Evolutionary conservation across 345 rosid species (phyloP), one percentile per base, ranked within the genome.

Genomic region (Eucalyptus cloeziana): DNA sequence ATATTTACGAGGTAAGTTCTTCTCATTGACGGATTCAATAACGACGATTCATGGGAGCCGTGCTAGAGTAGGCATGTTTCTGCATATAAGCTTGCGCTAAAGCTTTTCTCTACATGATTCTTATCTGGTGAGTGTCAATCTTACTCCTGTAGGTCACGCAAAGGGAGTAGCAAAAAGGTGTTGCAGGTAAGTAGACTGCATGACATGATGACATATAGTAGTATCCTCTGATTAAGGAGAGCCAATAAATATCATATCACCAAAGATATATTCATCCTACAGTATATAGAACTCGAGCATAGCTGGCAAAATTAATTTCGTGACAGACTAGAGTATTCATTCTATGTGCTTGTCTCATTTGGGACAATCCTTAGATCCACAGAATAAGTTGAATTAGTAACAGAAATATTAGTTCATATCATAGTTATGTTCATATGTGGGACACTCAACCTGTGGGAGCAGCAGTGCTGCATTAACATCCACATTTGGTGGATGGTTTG

Each of bases 1-100:
- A 91, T 91, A 91, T 96, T 91, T 97, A 97, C 96, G 92, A 45
- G 96, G 99, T 97, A 11, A 76, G 85, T 40, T 13, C 45, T 76
- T 76, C 30, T 3, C 27, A 76, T 76, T 6, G 47, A 76, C 2
- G 4, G 30, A 76, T 76, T 22, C 47, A 2, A 21, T 40, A 40
- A 40, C 6, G 8, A 76, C 0, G 45, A 76, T 76, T 11, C 16
- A 40, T 76, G 85, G 47, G 15, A 76, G 47, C 85, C 5, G 80
- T 69, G 44, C 44, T 40, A 76, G 47, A 76, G 43, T 76, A 40
- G 85, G 9, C 85, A 40, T 40, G 85, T 37, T 76, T 76, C 85
- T 21, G 85, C 76, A n/a, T 64, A 64, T 64, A n/a, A n/a, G 21
- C 76, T 64, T n/a, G 76, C 2, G 40, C 76, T 64, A 7, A 64